phyloP scores from a whole-genome alignment of 345 rosid genomes.

The Arabis alpina region DNA sequence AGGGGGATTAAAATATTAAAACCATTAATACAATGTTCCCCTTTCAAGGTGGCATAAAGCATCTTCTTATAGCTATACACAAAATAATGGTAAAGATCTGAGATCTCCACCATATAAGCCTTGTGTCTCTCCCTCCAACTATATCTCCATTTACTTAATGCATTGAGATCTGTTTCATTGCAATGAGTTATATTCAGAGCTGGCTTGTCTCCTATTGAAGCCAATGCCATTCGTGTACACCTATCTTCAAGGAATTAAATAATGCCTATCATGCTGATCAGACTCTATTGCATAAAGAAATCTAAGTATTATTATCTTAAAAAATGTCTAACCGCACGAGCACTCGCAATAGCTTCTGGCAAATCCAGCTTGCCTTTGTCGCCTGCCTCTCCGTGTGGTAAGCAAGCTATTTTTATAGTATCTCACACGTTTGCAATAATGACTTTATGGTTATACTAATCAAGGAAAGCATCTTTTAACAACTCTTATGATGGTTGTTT shows the following conservation, averaged over 20 bases:
- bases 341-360: constrained; percentile 8
- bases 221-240: constrained; percentile 11
- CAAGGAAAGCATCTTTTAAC: neutral
- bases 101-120: neutral
- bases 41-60: no score
- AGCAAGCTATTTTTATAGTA: neutral
- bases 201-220: constrained; percentile 30
- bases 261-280: no score
- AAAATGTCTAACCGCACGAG: constrained; percentile 22
- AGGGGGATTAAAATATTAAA: no score
- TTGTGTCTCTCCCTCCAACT: neutral
- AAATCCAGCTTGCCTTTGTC: constrained; percentile 16
- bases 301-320: neutral
- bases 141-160: neutral
- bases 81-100: no score
- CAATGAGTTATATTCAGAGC: neutral
- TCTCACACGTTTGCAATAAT: constrained; percentile 11
- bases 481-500: neutral
- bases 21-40: no score
- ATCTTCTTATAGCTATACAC: no score
- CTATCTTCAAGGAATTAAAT: neutral
- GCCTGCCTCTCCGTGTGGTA: constrained; percentile 13
- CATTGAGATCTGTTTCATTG: constrained; percentile 9
- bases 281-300: neutral
- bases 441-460: neutral